Base-by-base conservation (phyloP, 148 eudicot species). In the Fagopyrum tataricum region DNA sequence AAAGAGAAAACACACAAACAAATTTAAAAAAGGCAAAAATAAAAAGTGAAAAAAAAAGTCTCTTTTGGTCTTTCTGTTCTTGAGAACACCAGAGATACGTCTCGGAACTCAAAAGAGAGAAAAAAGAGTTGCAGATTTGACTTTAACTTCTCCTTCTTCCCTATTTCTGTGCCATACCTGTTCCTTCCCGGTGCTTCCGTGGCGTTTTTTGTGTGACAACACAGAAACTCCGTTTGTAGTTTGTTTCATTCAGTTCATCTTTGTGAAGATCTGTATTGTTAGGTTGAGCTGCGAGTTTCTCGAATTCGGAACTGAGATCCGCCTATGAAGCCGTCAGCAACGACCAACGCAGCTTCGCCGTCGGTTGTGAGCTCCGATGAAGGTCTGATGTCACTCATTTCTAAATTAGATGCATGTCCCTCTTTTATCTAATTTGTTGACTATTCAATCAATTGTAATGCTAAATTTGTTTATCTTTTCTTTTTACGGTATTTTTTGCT, bases 261-360 rank as follows among this genome's bases (percentile, higher is more conserved):
- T n/a, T 15, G 17, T 15, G 72, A 9, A n/a, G 52, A 69, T 18
- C 72, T 68, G 11, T 43, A 39, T 56, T 61, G 41, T 26, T 61
- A 61, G 67, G 4, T 61, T 26, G 18, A 64, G 69, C 69, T 64
- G 67, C 14, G 12, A 61, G 67, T 23, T 56, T 18, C 43, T 31
- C 73, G 44, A 73, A 64, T 21, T 73, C 37, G 5, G 49, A 39
- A 10, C 40, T 6, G 21, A 15, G 46, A 74, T 67, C 73, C 31
- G 62, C 44, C 43, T 21, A 42, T 44, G 51, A 85, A 87, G 91
- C 87, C 87, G 82, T 70, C 87, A 72, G 56, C 92, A 72, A 78
- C 78, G 14, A 68, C 76, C 17, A 77, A 82, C 80, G 87, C 86
- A 59, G 81, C 80, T 80, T 40, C 87, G 43, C 76, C 74, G 66